Conservation (phyloP, 768 basidiomycete species). For the Lyophyllum atratum region DNA sequence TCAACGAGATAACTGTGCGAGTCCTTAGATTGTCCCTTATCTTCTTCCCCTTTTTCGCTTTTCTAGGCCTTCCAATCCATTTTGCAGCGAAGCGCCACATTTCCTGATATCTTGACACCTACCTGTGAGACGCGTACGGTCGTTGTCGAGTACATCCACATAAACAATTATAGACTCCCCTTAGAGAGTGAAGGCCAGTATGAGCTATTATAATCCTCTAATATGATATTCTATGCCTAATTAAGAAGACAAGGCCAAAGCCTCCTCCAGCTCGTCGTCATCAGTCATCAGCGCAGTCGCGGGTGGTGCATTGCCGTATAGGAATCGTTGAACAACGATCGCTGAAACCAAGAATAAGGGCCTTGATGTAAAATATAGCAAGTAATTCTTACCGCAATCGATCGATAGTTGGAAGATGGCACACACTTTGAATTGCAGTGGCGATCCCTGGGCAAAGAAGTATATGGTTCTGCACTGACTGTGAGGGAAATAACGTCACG, state of each 20-base stretch:
- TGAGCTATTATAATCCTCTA: no score
- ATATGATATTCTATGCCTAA: not conserved
- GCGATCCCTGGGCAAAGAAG: conserved; percentile 73
- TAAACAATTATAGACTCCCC: no score
- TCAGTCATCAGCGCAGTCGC: conserved; percentile 46
- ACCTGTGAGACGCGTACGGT: no score
- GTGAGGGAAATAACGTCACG: conserved; percentile 4
- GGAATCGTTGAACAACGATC: conserved; percentile 71
- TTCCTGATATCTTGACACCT: no score
- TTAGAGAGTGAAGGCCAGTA: no score
- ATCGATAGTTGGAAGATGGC: conserved; percentile 82
- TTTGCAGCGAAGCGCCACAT: no score
- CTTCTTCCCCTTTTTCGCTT: no score
- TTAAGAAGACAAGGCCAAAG: conserved; percentile 53
- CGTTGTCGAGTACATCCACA: no score
- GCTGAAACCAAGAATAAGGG: conserved; percentile 38
- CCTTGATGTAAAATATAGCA: not conserved
- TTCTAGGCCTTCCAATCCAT: no score
- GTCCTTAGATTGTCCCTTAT: no score
- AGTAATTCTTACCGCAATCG: conserved; percentile 60
- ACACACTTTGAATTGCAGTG: conserved; percentile 82
- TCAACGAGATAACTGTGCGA: no score
- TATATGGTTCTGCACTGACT: conserved; percentile 60
- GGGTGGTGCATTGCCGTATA: conserved; percentile 76
- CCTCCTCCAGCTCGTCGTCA: conserved; percentile 77